Evolutionary conservation across 1,139 yeast genomes (phyloP).

Genomic region (Debaryomycetaceae sp.): DNA sequence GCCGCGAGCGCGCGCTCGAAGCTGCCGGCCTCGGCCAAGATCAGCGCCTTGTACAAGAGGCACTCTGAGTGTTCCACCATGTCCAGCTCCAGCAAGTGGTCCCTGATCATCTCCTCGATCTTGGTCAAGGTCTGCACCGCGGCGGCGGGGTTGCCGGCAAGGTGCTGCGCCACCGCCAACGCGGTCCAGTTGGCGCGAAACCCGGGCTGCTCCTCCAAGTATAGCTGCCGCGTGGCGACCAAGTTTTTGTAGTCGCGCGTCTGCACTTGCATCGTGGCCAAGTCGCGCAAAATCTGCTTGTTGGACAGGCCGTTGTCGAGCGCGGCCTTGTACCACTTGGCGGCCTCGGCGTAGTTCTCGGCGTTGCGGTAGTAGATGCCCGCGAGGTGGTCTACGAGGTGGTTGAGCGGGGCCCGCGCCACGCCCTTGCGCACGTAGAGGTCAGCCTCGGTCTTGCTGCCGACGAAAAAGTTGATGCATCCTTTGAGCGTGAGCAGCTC

Average conservation of each 20-base stretch:
- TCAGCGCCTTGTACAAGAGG: conserved; percentile 63
- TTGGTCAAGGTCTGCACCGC: conserved; percentile 71
- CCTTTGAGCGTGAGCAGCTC: conserved; percentile 88
- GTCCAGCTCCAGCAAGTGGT: conserved; percentile 63
- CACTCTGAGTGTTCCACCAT: conserved; percentile 79
- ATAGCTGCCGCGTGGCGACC: conserved; percentile 59
- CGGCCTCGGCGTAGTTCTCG: conserved; percentile 71
- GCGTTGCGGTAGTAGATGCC: conserved; percentile 78
- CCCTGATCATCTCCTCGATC: conserved; percentile 70
- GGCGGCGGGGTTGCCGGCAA: conserved; percentile 59
- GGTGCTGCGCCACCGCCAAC: conserved; percentile 79
- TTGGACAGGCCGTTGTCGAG: conserved; percentile 77
- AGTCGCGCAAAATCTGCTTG: conserved; percentile 74
- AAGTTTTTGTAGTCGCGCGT: conserved; percentile 67
- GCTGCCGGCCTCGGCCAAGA: conserved; percentile 64
- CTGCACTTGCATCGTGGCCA: conserved; percentile 77
- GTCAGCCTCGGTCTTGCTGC: conserved; percentile 63
- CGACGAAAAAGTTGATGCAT: conserved; percentile 48
- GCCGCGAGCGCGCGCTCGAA: conserved; percentile 58
- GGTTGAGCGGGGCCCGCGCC: conserved; percentile 51
- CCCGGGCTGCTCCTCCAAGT: conserved; percentile 75
- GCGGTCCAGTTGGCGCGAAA: conserved; percentile 92
- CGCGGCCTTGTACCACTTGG: conserved; percentile 76
- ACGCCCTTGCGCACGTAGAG: conserved; percentile 58
- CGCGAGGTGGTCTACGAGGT: conserved; percentile 77